Percentiles rank a stretch among this genome's conserved stretches.
Conservation (phyloP, 148 eudicot genomes). For the Nyssa sinensis region DNA sequence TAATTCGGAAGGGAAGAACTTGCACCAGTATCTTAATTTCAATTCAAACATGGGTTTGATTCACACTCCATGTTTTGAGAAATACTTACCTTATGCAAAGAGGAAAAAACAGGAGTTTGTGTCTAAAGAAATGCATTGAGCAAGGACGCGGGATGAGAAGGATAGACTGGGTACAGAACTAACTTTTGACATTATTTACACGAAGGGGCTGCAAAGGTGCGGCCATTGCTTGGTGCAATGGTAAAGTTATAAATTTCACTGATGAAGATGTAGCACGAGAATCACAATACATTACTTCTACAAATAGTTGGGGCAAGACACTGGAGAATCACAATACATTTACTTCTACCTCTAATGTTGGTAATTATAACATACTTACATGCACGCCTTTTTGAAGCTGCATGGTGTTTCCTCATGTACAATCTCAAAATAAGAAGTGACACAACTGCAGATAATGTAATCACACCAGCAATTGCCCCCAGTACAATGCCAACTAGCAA, state of each 20-base stretch:
- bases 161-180: no score
- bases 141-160: no score
- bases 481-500: slow-evolving; percentile 56
- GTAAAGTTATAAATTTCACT: no score
- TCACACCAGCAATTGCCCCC: slow-evolving; percentile 59
- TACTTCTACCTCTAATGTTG: background rate
- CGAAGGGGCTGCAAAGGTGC: no score
- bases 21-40: slow-evolving; percentile 9
- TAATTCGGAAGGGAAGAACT: background rate
- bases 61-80: slow-evolving; percentile 2
- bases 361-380: slow-evolving; percentile 28
- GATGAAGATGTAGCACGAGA: no score
- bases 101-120: background rate
- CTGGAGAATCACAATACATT: background rate
- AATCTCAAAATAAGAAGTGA: slow-evolving; percentile 42
- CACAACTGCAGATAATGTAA: slow-evolving; percentile 36
- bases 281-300: no score
- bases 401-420: slow-evolving; percentile 20
- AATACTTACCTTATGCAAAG: background rate
- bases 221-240: no score
- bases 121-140: no score
- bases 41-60: slow-evolving; percentile 9
- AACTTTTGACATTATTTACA: no score
- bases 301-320: background rate
- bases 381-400: slow-evolving; percentile 30